Conservation (phyloP, 2,329 filamentous ascomycete genomes). For the Arthrobotrys pseudoclavata region DNA sequence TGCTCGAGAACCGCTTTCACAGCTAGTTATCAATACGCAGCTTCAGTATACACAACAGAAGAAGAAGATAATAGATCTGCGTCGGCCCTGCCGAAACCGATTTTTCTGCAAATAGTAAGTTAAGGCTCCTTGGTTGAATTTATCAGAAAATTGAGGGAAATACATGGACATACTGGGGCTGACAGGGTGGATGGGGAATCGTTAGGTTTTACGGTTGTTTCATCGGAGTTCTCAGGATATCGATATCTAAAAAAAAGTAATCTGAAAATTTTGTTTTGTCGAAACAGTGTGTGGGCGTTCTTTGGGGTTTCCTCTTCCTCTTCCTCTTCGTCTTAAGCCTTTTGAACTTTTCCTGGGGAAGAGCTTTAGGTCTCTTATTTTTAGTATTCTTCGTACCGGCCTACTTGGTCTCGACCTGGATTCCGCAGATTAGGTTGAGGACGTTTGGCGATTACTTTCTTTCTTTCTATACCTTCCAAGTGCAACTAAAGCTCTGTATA, state of each 20-base stretch:
- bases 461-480: neutral
- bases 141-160: neutral
- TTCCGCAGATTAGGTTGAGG: neutral
- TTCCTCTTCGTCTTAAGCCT: neutral
- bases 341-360: slow-evolving; percentile 40
- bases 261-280: neutral
- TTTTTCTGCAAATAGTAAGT: slow-evolving; percentile 58
- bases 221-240: slow-evolving; percentile 16
- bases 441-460: neutral
- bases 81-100: slow-evolving; percentile 33
- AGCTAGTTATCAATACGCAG: slow-evolving; percentile 49
- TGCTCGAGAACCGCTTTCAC: slow-evolving; percentile 55
- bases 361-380: neutral
- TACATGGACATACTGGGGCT: slow-evolving; percentile 2
- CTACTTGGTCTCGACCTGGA: neutral
- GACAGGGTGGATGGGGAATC: neutral
- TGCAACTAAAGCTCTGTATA: slow-evolving; percentile 1
- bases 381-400: neutral
- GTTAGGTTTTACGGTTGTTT: slow-evolving; percentile 44
- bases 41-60: slow-evolving; percentile 21
- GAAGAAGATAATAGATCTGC: slow-evolving; percentile 25
- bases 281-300: neutral
- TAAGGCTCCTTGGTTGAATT: neutral
- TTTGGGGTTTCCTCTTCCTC: neutral
- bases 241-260: slow-evolving; percentile 3